Base-by-base conservation (phyloP, 768 basidiomycete species). In the Piloderma croceum region DNA sequence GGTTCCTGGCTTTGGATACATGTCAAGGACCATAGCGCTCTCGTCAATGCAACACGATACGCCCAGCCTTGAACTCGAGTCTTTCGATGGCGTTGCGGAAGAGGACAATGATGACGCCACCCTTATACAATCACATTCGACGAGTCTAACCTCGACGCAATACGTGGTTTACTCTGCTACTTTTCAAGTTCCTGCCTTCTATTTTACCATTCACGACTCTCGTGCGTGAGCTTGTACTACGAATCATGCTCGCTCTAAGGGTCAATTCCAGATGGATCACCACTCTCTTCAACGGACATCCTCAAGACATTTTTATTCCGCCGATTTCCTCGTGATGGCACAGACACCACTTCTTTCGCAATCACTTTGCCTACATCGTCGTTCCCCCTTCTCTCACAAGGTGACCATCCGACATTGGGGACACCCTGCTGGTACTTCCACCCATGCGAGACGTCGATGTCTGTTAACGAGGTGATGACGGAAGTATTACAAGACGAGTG, bases 361-460 rank as follows among this genome's bases (percentile, higher is more conserved):
- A 58, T 87, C 31, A 71, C 71, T 18, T 59, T 64, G 7, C 68
- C 72, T 2, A 60, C 57, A 10, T 68, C 76, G 2, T 59, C 76
- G 5, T 84, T 90, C 51, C 87, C 91, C 7, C 59, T 92, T 17
- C 62, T 94, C 7, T 87, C 90, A 10, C 88, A 90, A 51, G 86
- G 86, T 7, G 91, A 94, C 42, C 91, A 93, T 52, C 91, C 90
- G 0, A 77, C 71, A 5, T 68, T 85, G 22, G 82, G 79, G 17
- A 76, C 66, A 3, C 80, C 82, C 7, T 81, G 77, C 41, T 94
- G 89, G 89, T 89, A 81, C 53, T 65, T 94, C 27, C 91, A 94
- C 57, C 91, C 91, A 7, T 94, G 91, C 57, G 80, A 87, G 57
- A 85, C 81, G 3, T 70, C 71, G 7, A 60, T 59, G 24, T 76